These are phyloP conservation scores for Craspedostauros australis DNA, from an alignment of 108 stramenopile species.

Conservation along the genomic window DNA sequence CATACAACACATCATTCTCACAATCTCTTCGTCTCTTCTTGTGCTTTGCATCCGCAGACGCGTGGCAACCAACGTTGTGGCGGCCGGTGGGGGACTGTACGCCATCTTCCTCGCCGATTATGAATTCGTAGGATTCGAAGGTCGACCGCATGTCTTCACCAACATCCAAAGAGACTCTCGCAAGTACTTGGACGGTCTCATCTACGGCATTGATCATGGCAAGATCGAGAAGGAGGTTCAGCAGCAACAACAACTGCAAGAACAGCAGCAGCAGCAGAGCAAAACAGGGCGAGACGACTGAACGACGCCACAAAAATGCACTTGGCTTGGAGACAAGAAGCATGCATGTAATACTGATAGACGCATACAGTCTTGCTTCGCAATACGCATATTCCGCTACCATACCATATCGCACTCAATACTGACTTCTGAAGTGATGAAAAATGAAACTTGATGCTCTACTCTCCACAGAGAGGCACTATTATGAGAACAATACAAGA, in stretches of 20 bases:
- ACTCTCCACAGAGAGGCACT: too few relatives aligned
- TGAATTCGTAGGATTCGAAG: constrained; percentile 20
- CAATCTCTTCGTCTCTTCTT: neutral
- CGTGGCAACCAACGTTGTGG: constrained; percentile 11
- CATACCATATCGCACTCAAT: too few relatives aligned
- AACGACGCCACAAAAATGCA: neutral
- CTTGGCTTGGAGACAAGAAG: neutral
- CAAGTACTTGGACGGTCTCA: constrained; percentile 5
- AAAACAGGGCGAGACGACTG: too few relatives aligned
- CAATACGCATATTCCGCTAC: neutral
- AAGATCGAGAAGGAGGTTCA: too few relatives aligned
- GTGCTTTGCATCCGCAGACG: constrained; percentile 10
- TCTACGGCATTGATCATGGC: constrained; percentile 29
- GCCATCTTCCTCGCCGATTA: constrained; percentile 25
- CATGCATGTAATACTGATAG: neutral
- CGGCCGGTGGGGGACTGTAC: constrained; percentile 10
- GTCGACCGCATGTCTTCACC: constrained; percentile 23
- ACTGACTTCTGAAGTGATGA: too few relatives aligned
- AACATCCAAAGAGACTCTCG: constrained; percentile 13
- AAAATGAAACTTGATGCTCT: too few relatives aligned
- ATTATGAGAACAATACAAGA: too few relatives aligned
- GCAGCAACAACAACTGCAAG: neutral
- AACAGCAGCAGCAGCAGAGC: constrained; percentile 1
- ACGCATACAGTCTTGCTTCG: neutral
- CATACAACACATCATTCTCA: neutral